These are phyloP conservation scores for Botryotinia convoluta DNA, from an alignment of 2,329 filamentous ascomycete genomes.

Conservation along the genomic window DNA sequence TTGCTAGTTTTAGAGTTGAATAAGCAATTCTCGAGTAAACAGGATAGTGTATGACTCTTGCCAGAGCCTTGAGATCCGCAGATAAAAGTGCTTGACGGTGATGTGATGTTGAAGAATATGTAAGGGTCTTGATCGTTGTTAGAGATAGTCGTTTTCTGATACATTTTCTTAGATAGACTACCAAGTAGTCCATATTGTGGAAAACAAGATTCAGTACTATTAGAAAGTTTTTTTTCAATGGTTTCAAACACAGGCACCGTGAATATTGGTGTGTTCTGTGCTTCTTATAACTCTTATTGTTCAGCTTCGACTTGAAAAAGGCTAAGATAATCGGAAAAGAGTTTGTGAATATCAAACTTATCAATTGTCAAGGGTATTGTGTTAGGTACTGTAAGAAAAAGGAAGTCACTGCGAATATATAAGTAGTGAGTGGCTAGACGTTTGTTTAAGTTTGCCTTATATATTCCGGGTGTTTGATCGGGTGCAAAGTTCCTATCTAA, in stretches of 20 bases:
- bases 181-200: conserved; percentile 28
- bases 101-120: neutral
- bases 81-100: neutral
- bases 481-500: too few relatives aligned
- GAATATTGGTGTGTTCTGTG: conserved; percentile 23
- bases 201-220: conserved; percentile 18
- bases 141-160: neutral
- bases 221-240: neutral
- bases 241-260: conserved; percentile 27
- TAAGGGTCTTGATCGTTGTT: neutral
- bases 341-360: neutral
- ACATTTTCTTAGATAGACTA: too few relatives aligned
- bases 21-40: conserved; percentile 51
- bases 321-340: neutral
- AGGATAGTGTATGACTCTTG: conserved; percentile 51
- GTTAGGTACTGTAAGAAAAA: neutral
- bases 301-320: neutral
- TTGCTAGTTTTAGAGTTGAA: conserved; percentile 41
- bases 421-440: neutral
- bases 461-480: too few relatives aligned
- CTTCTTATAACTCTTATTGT: neutral
- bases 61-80: neutral
- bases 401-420: neutral
- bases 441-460: too few relatives aligned
- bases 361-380: neutral